These are phyloP conservation scores for Blastobotrys proliferans DNA, from an alignment of 1,139 yeast genomes.

Conservation along the genomic window DNA sequence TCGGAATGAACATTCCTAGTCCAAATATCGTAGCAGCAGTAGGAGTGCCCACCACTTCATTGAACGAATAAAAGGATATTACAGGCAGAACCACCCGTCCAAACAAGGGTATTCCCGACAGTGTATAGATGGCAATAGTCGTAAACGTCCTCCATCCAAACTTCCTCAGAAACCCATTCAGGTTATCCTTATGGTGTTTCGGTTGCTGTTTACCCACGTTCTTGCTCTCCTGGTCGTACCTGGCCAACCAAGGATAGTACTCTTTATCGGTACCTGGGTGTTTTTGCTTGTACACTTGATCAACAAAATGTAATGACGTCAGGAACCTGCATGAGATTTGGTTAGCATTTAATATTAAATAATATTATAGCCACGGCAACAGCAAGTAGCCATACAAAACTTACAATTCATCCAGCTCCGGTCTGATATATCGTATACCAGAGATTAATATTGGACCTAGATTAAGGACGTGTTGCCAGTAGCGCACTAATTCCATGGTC, in stretches of 20 bases:
- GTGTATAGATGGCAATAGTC: conserved; percentile 29
- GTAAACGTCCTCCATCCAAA: conserved; percentile 28
- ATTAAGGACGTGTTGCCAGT: conserved; percentile 41
- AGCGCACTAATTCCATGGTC: conserved; percentile 29
- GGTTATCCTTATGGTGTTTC: conserved; percentile 8
- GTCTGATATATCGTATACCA: conserved; percentile 38
- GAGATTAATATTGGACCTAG: conserved; percentile 43
- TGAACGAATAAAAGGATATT: conserved; percentile 44
- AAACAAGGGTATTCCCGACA: conserved; percentile 38
- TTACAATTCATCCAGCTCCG: conserved; percentile 35
- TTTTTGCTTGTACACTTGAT: conserved; percentile 35
- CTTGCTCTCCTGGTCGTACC: conserved; percentile 16
- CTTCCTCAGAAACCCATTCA: conserved; percentile 19
- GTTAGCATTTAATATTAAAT: background rate
- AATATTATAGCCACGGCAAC: background rate
- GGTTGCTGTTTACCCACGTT: conserved; percentile 3
- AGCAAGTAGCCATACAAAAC: background rate
- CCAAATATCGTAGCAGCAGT: conserved; percentile 42
- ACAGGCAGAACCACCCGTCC: conserved; percentile 44
- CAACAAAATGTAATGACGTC: conserved; percentile 42
- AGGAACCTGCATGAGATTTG: too few relatives aligned
- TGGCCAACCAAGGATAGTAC: conserved; percentile 23
- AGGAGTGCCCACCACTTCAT: conserved; percentile 46
- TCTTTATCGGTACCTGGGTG: conserved; percentile 37
- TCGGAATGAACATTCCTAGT: conserved; percentile 37